A percentile compares a stretch with the other conserved stretches of the same genome.
These are phyloP conservation scores for Cercospora sesami DNA, from an alignment of 2,329 filamentous ascomycete species.

Conservation along the genomic window DNA sequence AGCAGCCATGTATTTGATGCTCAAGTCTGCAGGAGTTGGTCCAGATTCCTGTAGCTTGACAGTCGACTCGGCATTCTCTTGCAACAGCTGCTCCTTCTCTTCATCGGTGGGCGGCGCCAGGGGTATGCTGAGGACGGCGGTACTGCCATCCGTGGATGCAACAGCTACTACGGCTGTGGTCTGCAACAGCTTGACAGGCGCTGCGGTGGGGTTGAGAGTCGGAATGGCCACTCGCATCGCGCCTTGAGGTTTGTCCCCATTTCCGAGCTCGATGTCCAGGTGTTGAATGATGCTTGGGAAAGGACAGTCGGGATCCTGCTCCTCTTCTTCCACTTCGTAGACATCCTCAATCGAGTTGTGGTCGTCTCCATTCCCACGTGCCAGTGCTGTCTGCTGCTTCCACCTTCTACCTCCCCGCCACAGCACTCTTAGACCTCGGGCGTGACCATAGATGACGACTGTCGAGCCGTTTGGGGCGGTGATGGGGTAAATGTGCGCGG, in stretches of 20 bases:
- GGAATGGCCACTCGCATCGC: slow-evolving; percentile 33
- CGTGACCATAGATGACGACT: slow-evolving; percentile 61
- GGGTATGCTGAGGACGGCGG: slow-evolving; percentile 57
- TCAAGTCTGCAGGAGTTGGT: slow-evolving; percentile 13
- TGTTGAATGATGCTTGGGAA: slow-evolving; percentile 57
- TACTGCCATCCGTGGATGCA: slow-evolving; percentile 58
- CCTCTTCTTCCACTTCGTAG: slow-evolving; percentile 58
- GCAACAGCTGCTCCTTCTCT: slow-evolving; percentile 28
- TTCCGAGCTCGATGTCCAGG: slow-evolving; percentile 56
- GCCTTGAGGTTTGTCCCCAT: slow-evolving; percentile 55
- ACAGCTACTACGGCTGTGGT: slow-evolving; percentile 52
- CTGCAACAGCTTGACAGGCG: slow-evolving; percentile 28
- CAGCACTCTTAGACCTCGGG: slow-evolving; percentile 57
- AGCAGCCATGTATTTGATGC: slow-evolving; percentile 24
- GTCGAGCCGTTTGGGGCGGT: slow-evolving; percentile 62
- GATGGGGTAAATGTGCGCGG: slow-evolving; percentile 59
- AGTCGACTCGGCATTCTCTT: slow-evolving; percentile 11
- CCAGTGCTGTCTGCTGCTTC: slow-evolving; percentile 5
- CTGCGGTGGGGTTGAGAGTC: slow-evolving; percentile 15
- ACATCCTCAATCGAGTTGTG: slow-evolving; percentile 35
- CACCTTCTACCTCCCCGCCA: slow-evolving; percentile 58
- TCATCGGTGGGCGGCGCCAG: slow-evolving; percentile 49
- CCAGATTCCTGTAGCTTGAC: slow-evolving; percentile 18
- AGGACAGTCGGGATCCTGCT: slow-evolving; percentile 58
- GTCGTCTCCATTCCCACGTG: background rate